Evolutionary conservation across 2,329 filamentous ascomycete species (phyloP).

Genomic region (Pseudonectria buxi): DNA sequence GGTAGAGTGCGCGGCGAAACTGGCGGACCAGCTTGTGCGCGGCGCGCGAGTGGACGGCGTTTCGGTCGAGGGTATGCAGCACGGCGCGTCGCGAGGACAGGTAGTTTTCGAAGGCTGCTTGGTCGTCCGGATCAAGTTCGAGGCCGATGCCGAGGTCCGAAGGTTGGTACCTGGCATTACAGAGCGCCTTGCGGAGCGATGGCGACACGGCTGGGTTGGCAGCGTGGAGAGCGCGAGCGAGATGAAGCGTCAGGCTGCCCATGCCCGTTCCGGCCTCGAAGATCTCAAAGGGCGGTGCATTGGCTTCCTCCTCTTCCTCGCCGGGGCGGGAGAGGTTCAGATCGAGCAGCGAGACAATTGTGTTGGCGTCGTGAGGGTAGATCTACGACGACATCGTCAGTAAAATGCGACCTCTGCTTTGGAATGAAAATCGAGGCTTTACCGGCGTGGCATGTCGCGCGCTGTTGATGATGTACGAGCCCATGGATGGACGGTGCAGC

Average conservation of each 20-base stretch:
- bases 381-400: conserved; percentile 18
- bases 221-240: conserved; percentile 69
- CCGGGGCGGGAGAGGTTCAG: conserved; percentile 50
- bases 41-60: conserved; percentile 52
- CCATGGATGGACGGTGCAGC: conserved; percentile 59
- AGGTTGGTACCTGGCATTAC: conserved; percentile 16
- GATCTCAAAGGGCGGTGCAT: conserved; percentile 56
- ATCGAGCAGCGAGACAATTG: conserved; percentile 71
- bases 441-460: conserved; percentile 66
- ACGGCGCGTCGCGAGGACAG: conserved; percentile 54
- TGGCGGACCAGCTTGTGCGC: conserved; percentile 58
- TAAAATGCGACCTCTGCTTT: background rate
- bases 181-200: conserved; percentile 28
- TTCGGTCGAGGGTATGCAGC: conserved; percentile 68
- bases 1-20: conserved; percentile 66
- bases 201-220: conserved; percentile 53
- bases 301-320: conserved; percentile 26
- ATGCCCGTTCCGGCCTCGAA: conserved; percentile 84
- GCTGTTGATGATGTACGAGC: conserved; percentile 64
- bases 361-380: conserved; percentile 67
- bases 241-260: conserved; percentile 68
- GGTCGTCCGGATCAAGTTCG: conserved; percentile 22
- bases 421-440: conserved; percentile 1
- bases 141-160: conserved; percentile 17
- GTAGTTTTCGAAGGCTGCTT: conserved; percentile 37